Percentiles rank a stretch among this genome's conserved stretches.
Conservation (phyloP, 129 eudicot genomes). For the Dittrichia graveolens region DNA sequence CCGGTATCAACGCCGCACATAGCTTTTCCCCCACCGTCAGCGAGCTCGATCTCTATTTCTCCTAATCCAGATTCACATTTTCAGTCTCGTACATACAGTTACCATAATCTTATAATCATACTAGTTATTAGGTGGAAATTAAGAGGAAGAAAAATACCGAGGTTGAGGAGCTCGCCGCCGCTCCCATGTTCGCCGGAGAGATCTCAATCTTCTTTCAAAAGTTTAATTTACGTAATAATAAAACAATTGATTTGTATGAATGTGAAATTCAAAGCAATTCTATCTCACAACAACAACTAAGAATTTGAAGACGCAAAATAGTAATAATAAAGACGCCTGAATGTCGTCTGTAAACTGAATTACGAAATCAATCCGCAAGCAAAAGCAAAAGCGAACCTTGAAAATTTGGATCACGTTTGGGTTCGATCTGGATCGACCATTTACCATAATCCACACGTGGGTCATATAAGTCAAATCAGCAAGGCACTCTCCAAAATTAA, state of each 20-base stretch:
- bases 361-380: not conserved
- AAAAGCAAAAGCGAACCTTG: too few species aligned
- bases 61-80: slow-evolving; percentile 41
- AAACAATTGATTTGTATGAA: not conserved
- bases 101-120: not conserved
- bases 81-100: not conserved
- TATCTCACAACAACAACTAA: not conserved
- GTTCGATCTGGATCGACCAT: not conserved
- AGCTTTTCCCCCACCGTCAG: slow-evolving; percentile 40
- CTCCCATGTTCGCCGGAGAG: slow-evolving; percentile 31
- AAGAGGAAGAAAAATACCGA: slow-evolving; percentile 32
- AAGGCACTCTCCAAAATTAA: too few species aligned
- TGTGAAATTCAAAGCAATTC: slow-evolving; percentile 7
- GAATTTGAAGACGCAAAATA: not conserved
- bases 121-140: not conserved
- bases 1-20: slow-evolving; percentile 42
- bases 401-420: not conserved
- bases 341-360: not conserved
- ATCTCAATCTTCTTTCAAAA: slow-evolving; percentile 1
- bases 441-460: too few species aligned
- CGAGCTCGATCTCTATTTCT: slow-evolving; percentile 47
- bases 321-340: too few species aligned
- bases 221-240: not conserved
- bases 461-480: too few species aligned
- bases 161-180: slow-evolving; percentile 33